Conservation (phyloP, 306 rosid species). For the Hippophae rhamnoides region DNA sequence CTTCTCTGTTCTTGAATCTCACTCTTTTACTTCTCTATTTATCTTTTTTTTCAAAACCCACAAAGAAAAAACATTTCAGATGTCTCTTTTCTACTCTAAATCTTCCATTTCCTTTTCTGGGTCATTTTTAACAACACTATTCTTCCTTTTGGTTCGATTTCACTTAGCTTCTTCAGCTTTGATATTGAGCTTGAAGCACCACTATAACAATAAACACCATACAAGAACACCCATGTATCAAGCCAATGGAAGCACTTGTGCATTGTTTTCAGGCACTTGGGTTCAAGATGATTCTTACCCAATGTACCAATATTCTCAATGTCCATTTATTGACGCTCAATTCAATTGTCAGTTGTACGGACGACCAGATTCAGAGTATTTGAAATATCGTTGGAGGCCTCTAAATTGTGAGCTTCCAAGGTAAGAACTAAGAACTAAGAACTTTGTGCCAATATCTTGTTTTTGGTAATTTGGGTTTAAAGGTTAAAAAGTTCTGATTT, state of each 20-base stretch:
- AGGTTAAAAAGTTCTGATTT: constrained; percentile 15
- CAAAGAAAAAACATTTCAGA: constrained; percentile 1
- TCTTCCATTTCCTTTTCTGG: constrained; percentile 3
- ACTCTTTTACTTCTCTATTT: too few relatives aligned
- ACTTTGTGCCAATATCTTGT: neutral
- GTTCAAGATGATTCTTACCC: constrained; percentile 73
- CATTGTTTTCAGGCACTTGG: constrained; percentile 82
- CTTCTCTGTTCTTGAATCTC: too few relatives aligned
- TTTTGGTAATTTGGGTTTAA: neutral
- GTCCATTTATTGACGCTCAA: constrained; percentile 77
- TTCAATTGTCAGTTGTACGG: constrained; percentile 91
- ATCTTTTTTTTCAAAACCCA: too few relatives aligned
- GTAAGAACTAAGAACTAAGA: constrained; percentile 25
- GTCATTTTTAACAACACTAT: constrained; percentile 23
- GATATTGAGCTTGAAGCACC: constrained; percentile 47
- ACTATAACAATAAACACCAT: constrained; percentile 34
- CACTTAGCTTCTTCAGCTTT: constrained; percentile 45
- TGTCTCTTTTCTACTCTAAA: constrained; percentile 27
- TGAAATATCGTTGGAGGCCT: constrained; percentile 80
- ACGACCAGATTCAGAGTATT: constrained; percentile 83
- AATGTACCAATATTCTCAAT: constrained; percentile 53
- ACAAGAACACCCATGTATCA: constrained; percentile 48
- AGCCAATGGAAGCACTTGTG: constrained; percentile 62
- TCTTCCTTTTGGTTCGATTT: constrained; percentile 28
- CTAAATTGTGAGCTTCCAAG: constrained; percentile 94